Conservation (phyloP, 306 rosid genomes). For the Sicyos edulis region DNA sequence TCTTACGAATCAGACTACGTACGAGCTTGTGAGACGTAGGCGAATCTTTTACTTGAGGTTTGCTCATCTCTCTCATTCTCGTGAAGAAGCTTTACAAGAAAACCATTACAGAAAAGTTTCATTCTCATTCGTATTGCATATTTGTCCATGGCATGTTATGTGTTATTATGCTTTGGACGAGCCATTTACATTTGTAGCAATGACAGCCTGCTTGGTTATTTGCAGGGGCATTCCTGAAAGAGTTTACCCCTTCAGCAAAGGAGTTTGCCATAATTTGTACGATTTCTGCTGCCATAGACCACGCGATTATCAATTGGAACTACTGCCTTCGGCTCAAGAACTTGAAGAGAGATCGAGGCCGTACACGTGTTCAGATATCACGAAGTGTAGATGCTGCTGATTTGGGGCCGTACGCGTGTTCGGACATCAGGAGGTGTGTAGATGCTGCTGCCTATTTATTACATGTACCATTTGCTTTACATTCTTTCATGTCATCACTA, state of each 20-base stretch:
- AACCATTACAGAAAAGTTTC: not conserved
- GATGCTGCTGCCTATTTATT: constrained; percentile 27
- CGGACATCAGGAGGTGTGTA: constrained; percentile 47
- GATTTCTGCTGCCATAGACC: constrained; percentile 58
- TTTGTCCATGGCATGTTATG: not conserved
- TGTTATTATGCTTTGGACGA: no score
- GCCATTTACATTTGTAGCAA: no score
- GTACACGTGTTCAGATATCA: constrained; percentile 54
- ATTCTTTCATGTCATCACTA: constrained; percentile 15
- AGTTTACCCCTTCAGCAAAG: constrained; percentile 84
- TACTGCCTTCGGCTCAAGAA: constrained; percentile 50
- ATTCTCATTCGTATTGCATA: not conserved
- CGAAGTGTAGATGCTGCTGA: constrained; percentile 81
- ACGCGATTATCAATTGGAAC: constrained; percentile 37
- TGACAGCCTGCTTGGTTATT: not conserved
- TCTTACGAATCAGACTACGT: constrained; percentile 89
- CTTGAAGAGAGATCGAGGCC: constrained; percentile 62
- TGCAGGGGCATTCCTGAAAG: constrained; percentile 76
- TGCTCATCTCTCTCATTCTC: constrained; percentile 19
- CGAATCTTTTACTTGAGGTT: constrained; percentile 87
- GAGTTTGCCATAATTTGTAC: constrained; percentile 59
- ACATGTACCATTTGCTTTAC: constrained; percentile 16
- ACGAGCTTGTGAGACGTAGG: constrained; percentile 90
- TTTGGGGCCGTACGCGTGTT: constrained; percentile 52
- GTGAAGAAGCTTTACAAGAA: not conserved